Conservation (phyloP, 352 stramenopile species). For the Globisporangium heterothallicum region DNA sequence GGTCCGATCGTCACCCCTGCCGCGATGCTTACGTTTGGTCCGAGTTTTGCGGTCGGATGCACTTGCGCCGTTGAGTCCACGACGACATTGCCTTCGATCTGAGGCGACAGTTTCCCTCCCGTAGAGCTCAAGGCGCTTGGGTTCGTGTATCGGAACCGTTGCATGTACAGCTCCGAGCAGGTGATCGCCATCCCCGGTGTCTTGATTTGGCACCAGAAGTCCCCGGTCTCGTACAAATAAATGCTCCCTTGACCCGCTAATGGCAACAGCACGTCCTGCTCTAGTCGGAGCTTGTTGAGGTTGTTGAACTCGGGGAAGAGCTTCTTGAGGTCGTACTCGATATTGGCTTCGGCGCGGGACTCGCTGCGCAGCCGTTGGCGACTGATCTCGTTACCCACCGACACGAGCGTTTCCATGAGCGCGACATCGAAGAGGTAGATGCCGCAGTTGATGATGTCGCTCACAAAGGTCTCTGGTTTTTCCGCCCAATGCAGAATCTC, state of each 20-base stretch:
- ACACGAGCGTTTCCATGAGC: constrained; percentile 73
- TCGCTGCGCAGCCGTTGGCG: constrained; percentile 72
- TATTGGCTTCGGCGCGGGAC: constrained; percentile 62
- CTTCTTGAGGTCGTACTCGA: constrained; percentile 78
- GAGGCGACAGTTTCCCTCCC: constrained; percentile 75
- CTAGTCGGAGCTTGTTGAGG: constrained; percentile 75
- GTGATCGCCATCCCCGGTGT: constrained; percentile 86
- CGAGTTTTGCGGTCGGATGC: constrained; percentile 81
- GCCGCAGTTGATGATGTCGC: constrained; percentile 88
- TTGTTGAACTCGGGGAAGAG: constrained; percentile 87
- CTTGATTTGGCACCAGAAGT: constrained; percentile 91
- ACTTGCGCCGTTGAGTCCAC: constrained; percentile 74
- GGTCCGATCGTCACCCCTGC: constrained; percentile 79
- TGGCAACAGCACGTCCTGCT: constrained; percentile 82
- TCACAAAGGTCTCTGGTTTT: constrained; percentile 88
- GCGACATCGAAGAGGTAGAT: constrained; percentile 86
- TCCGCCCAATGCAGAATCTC: constrained; percentile 88
- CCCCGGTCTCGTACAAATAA: constrained; percentile 77
- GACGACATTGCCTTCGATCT: constrained; percentile 87
- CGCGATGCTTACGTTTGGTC: constrained; percentile 82
- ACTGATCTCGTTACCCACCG: constrained; percentile 76
- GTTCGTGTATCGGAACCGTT: constrained; percentile 87
- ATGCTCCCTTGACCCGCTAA: constrained; percentile 69
- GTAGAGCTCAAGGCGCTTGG: constrained; percentile 73
- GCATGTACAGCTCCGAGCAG: constrained; percentile 89